Evolutionary conservation across 805 yeast species (phyloP), one percentile per base, ranked within the genome.

Genomic region (Hanseniaspora lachancei): DNA sequence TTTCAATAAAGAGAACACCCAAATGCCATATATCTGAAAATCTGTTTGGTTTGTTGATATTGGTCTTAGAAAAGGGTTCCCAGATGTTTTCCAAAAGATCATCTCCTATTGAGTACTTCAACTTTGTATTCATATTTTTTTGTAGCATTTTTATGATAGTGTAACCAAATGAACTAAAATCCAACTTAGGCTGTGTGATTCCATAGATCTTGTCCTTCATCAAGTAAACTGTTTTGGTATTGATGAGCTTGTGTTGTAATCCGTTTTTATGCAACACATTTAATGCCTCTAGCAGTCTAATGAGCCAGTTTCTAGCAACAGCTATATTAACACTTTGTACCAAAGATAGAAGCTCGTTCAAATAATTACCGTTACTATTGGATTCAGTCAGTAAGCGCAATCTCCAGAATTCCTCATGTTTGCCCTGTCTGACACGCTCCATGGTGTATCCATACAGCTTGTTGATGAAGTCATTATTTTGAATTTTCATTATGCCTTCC

Each of bases 11-110:
- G 7, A 85, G 66, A 0, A 86, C 86, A 8, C 97, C 98, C 41
- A 89, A 69, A 63, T 86, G 86, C 97, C 97, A 93, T 10, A 93
- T 84, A 70, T 93, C 98, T 0, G 96, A 82, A 66, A 88, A 86
- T 39, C 89, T 72, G 57, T 83, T 83, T 15, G 85, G 82, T 57
- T 75, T 78, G 38, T 68, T 62, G 50, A 65, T 69, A 16, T 63
- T 65, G 39, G 62, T 66, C 58, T 67, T 64, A 12, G 61, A 48
- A 65, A 89, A 97, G 0, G 97, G 97, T 0, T 97, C 95, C 13
- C 67, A 70, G 96, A 97, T 89, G 0, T 63, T 60, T 10, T 61
- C 63, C 12, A 36, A 49, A 1, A 63, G 60, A 2, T 63, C 40
- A 2, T 63, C 64, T 2, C 65, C 27, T 13, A 46, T 35, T 49